Evolutionary conservation across 1,284 basidiomycete genomes (phyloP).

Genomic region (Apiotrichum porosum): DNA sequence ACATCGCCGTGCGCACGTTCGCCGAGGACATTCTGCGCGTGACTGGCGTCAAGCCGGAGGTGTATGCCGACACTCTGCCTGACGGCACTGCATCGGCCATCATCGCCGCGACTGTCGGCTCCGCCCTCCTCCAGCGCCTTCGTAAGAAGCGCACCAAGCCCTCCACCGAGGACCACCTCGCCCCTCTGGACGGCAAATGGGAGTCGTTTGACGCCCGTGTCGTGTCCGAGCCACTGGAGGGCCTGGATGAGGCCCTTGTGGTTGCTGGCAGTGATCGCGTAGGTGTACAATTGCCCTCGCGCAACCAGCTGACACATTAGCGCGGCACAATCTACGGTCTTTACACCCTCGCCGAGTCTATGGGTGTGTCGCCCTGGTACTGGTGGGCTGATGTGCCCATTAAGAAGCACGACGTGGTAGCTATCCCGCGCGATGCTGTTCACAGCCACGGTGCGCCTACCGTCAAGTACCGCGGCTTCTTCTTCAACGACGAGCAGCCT

Average conservation of each 20-base stretch:
- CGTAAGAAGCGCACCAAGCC: background rate
- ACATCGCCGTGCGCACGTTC: conserved; percentile 59
- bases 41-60: conserved; percentile 53
- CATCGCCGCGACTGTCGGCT: conserved; percentile 60
- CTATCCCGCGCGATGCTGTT: conserved; percentile 51
- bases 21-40: conserved; percentile 60
- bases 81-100: conserved; percentile 52
- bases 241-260: conserved; percentile 58
- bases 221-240: conserved; percentile 57
- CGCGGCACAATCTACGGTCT: conserved; percentile 58
- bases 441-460: conserved; percentile 64
- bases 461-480: conserved; percentile 64
- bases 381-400: conserved; percentile 62
- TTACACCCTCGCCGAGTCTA: conserved; percentile 66
- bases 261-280: conserved; percentile 61
- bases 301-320: conserved; percentile 2
- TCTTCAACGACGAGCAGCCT: conserved; percentile 60
- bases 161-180: too few relatives aligned
- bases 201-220: conserved; percentile 57
- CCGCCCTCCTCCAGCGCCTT: conserved; percentile 53
- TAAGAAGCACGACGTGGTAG: conserved; percentile 53
- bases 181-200: conserved; percentile 53
- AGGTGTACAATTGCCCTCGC: conserved; percentile 49
- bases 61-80: conserved; percentile 17
- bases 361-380: conserved; percentile 52